Base-by-base conservation (phyloP, 1,284 basidiomycete species). In the Flammula alnicola region DNA sequence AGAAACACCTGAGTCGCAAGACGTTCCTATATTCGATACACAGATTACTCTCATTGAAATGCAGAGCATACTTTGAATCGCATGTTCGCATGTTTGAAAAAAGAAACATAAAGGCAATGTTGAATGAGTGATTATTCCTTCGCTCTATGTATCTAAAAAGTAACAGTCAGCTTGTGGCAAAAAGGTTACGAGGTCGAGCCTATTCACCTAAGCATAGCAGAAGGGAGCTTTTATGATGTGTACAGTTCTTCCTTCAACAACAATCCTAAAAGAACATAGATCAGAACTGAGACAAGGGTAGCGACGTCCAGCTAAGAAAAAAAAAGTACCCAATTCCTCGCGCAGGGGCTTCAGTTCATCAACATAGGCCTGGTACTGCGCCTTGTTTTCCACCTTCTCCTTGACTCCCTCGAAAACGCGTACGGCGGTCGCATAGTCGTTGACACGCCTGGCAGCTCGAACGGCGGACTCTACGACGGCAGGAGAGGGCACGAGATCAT, bases 351-450 rank as follows among this genome's bases (percentile, higher is more conserved):
- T 91, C 60, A 96, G 79, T 74, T 96, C 95, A 17, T 88, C 82
- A 62, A 98, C 73, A 70, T 98, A 97, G 37, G 86, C 83, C 76
- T 93, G 77, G 69, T 97, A 98, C 74, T 97, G 95, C 58, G 83
- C 75, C 77, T 91, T 89, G 77, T 95, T 97, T 79, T 98, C 95
- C 42, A 95, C 93, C 80, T 97, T 96, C 72, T 92, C 91, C 76
- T 83, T 86, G 66, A 95, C 71, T 58, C 92, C 93, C 78, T 95
- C 95, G 65, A 98, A 94, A 65, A 98, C 84, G 58, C 96, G 81
- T 55, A 98, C 94, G 45, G 96, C 96, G 38, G 96, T 98, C 39
- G 95, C 88, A 72, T 91, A 98, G 81, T 98, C 95, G 75, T 98
- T 91, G 58, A 98, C 94, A 63, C 95, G 86, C 61, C 96, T 82